Conservation (phyloP, 129 eudicot species). For the Smallanthus sonchifolius region DNA sequence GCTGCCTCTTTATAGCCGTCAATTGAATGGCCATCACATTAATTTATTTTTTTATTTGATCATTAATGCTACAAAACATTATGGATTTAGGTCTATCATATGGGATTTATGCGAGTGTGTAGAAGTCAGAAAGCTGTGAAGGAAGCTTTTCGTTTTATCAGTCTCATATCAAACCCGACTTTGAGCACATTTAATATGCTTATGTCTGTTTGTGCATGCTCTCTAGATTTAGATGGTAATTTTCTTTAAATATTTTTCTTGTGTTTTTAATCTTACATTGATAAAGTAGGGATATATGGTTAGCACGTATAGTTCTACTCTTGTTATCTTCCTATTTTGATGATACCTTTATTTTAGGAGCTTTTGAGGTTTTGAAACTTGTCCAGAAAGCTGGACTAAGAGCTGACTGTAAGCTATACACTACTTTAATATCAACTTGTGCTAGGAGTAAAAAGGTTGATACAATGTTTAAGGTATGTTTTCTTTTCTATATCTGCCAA, state of each 20-base stretch:
- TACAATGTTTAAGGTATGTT: conserved; percentile 81
- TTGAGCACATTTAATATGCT: conserved; percentile 95
- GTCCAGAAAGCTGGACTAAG: conserved; percentile 73
- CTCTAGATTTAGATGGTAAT: conserved; percentile 79
- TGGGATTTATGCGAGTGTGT: conserved; percentile 60
- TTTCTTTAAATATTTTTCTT: neutral
- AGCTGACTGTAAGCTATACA: conserved; percentile 94
- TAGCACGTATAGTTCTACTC: neutral
- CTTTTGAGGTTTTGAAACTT: conserved; percentile 63
- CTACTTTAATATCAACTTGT: conserved; percentile 89
- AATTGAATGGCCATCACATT: neutral
- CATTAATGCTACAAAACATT: conserved; percentile 16
- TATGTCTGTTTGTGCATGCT: conserved; percentile 79
- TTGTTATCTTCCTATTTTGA: conserved; percentile 1
- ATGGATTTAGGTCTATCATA: conserved; percentile 76
- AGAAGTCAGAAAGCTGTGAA: conserved; percentile 76
- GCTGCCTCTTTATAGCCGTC: conserved; percentile 23
- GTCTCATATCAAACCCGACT: conserved; percentile 79
- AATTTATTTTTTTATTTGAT: neutral
- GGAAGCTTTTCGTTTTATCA: conserved; percentile 82
- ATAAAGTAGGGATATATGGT: neutral
- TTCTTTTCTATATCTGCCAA: neutral
- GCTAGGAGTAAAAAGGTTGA: conserved; percentile 96
- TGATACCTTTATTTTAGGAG: conserved; percentile 51
- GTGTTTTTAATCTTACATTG: neutral